Base-by-base conservation (phyloP, 2,329 filamentous ascomycete genomes). In the Cylindrodendrum hubeiense region DNA sequence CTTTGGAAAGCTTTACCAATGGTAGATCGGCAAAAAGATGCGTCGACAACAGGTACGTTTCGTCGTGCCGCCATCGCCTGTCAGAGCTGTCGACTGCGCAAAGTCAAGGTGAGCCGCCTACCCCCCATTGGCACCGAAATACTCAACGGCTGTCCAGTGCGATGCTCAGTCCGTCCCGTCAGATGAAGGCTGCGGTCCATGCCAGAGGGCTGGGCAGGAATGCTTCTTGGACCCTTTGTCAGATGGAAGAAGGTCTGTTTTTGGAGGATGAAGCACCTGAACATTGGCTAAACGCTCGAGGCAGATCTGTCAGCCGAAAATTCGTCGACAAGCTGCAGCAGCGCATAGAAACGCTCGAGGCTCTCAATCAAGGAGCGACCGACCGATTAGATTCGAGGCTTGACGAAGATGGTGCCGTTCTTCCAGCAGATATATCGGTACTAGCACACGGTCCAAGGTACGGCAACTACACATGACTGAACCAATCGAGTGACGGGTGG, bases 271-370 rank as follows among this genome's bases (percentile, higher is more conserved):
- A 21, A 24, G 12, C 5, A 21, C 0, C 13, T 9, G 15, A 39
- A 5, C 15, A 30, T 7, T 3, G 17, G 52, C 51, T 65, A 41
- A 56, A 19, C 4, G 34, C 19, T 5, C 8, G 55, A 37, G 4
- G 13, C 47, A 66, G 63, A 39, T 62, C 58, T 4, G 53, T 66
- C 17, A 66, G 43, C 22, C 58, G 63, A 3, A 66, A 62, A 19
- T 34, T 66, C n/a, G 63, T 66, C 5, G 49, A 63, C 43, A 63
- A 58, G 17, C 54, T 66, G 12, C 63, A 66, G n/a, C 63, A 62
- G 33, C 63, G 63, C 17, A 66, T 66, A 54, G 63, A 66, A 22
- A 62, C 47, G 10, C 63, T 66, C 7, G 63, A 66, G n/a, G 63
- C 63, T 37, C 52, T 54, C 10, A 66, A 54, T 28, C 47, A 53